Evolutionary conservation across 768 basidiomycete species (phyloP).

Genomic region (Cubamyces lactineus): DNA sequence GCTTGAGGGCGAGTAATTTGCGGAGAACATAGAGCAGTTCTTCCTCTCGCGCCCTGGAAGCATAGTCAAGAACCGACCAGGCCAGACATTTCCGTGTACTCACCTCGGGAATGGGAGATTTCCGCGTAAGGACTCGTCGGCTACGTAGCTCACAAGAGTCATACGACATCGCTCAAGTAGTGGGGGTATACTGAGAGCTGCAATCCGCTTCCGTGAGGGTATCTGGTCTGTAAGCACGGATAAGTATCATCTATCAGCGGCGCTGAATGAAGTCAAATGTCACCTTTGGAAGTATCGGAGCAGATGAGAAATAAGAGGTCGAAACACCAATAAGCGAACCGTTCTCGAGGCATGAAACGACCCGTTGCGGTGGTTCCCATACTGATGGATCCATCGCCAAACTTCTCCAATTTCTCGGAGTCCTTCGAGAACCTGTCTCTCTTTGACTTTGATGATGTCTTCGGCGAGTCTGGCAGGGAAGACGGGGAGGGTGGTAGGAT

Average conservation of each 20-base stretch:
- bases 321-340: conserved; percentile 93
- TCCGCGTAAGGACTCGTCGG: conserved; percentile 85
- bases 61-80: neutral
- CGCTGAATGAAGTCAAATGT: conserved; percentile 9
- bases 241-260: neutral
- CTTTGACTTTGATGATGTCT: neutral
- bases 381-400: conserved; percentile 43
- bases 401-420: conserved; percentile 20
- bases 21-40: conserved; percentile 84
- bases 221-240: conserved; percentile 54
- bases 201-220: conserved; percentile 62
- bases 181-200: conserved; percentile 70
- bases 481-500: conserved; percentile 25
- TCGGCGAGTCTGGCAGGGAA: conserved; percentile 18
- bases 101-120: conserved; percentile 87
- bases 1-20: conserved; percentile 69
- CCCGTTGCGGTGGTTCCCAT: conserved; percentile 66
- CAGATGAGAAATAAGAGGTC: conserved; percentile 85
- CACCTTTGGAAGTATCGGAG: conserved; percentile 65
- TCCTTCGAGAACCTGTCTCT: conserved; percentile 11
- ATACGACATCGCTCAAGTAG: conserved; percentile 77
- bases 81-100: conserved; percentile 17
- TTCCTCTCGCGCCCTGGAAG: conserved; percentile 76
- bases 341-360: conserved; percentile 66
- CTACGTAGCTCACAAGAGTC: conserved; percentile 73